These are phyloP conservation scores for Coelastrella sp. DNA, from an alignment of 139 green algal species.

Conservation along the genomic window DNA sequence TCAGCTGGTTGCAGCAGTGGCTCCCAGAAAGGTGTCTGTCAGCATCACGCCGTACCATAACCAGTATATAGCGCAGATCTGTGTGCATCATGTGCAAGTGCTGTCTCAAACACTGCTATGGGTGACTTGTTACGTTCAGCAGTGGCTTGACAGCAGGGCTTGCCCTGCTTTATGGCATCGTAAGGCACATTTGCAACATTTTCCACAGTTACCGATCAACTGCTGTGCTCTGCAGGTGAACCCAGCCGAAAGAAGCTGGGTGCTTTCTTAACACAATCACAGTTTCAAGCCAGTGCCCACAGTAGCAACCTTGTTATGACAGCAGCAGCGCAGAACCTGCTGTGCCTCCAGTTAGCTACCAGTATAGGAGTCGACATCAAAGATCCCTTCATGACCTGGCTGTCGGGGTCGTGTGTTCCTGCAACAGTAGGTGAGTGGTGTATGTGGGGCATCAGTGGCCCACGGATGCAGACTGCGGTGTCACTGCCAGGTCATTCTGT, in stretches of 20 bases:
- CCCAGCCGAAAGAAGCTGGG: constrained; percentile 82
- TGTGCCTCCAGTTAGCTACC: constrained; percentile 96
- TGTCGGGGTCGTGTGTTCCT: constrained; percentile 79
- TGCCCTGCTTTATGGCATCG: too few relatives aligned
- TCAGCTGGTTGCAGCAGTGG: neutral
- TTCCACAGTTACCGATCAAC: neutral
- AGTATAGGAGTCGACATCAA: constrained; percentile 85
- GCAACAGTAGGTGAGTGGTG: constrained; percentile 53
- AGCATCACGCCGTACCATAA: too few relatives aligned
- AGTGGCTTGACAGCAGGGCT: too few relatives aligned
- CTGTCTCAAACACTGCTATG: too few relatives aligned
- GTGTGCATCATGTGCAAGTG: too few relatives aligned
- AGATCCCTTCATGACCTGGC: constrained; percentile 93
- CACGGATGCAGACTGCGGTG: too few relatives aligned
- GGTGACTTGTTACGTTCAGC: too few relatives aligned
- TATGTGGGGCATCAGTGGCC: too few relatives aligned
- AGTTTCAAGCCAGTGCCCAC: constrained; percentile 90
- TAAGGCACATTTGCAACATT: neutral
- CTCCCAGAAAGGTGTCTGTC: neutral
- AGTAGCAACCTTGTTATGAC: constrained; percentile 92
- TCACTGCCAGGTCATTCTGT: too few relatives aligned
- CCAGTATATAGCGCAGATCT: too few relatives aligned
- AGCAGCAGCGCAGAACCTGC: constrained; percentile 91
- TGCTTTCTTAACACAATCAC: constrained; percentile 90
- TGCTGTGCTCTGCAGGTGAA: constrained; percentile 51